These are phyloP conservation scores for Yamadazyma dushanensis DNA, from an alignment of 1,139 yeast species.

Conservation along the genomic window DNA sequence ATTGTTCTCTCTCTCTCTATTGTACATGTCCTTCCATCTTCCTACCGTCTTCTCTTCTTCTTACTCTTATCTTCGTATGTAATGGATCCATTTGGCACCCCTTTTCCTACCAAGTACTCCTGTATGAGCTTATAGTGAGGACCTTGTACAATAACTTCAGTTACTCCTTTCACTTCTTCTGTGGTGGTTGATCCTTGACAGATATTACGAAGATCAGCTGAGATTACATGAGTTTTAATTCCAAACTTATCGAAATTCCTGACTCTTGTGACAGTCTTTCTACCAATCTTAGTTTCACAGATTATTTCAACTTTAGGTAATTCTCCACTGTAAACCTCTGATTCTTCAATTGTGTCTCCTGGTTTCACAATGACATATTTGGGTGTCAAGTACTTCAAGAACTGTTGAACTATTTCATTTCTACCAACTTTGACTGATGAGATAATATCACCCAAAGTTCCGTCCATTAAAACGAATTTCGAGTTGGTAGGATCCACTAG, in stretches of 20 bases:
- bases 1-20: neutral
- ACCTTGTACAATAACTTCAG: conserved; percentile 86
- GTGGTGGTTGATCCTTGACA: conserved; percentile 91
- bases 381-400: conserved; percentile 56
- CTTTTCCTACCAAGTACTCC: conserved; percentile 60
- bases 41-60: conserved; percentile 40
- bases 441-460: conserved; percentile 29
- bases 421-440: conserved; percentile 25
- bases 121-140: conserved; percentile 70
- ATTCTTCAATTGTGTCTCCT: conserved; percentile 36
- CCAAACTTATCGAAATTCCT: conserved; percentile 67
- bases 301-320: conserved; percentile 67
- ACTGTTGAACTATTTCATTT: conserved; percentile 54
- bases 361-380: conserved; percentile 57
- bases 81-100: conserved; percentile 69
- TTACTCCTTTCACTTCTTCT: conserved; percentile 54
- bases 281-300: conserved; percentile 78
- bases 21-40: no score
- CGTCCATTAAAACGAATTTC: conserved; percentile 57
- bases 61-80: conserved; percentile 66
- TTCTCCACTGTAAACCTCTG: conserved; percentile 52
- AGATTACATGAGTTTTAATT: conserved; percentile 63
- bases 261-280: conserved; percentile 76
- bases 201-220: conserved; percentile 68
- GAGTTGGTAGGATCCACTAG: conserved; percentile 49